Conservation (phyloP, 2,329 filamentous ascomycete species). For the Diaporthe batatas region DNA sequence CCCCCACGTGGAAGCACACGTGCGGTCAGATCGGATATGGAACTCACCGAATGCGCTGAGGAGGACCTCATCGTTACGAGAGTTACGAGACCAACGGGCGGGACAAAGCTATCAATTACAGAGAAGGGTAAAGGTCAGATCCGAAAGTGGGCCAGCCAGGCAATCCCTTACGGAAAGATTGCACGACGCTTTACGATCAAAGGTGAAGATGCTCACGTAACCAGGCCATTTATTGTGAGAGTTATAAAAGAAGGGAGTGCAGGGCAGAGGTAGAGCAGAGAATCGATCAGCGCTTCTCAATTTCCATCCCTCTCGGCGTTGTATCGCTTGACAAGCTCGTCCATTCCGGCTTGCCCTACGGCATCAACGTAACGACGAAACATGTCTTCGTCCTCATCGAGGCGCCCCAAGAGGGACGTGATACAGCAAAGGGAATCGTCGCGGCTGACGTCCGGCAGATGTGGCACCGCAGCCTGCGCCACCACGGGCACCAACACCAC, state of each 20-base stretch:
- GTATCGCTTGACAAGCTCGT: not conserved
- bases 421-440: not conserved
- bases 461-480: not conserved
- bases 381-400: not conserved
- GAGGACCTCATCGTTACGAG: not conserved
- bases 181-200: not conserved
- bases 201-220: not conserved
- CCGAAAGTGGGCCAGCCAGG: not conserved
- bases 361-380: not conserved
- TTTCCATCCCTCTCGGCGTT: not conserved
- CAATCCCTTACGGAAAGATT: not conserved
- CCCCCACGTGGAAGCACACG: not conserved
- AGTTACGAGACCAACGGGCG: not conserved
- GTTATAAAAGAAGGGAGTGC: not conserved
- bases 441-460: not conserved
- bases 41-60: not conserved
- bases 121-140: not conserved
- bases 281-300: not conserved
- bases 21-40: not conserved
- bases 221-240: accelerated
- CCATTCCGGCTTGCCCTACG: not conserved
- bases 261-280: not conserved
- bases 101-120: not conserved
- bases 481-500: not conserved
- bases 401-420: not conserved